Evolutionary conservation across 345 rosid species (phyloP).

Genomic region (Pseudoturritis turrita): DNA sequence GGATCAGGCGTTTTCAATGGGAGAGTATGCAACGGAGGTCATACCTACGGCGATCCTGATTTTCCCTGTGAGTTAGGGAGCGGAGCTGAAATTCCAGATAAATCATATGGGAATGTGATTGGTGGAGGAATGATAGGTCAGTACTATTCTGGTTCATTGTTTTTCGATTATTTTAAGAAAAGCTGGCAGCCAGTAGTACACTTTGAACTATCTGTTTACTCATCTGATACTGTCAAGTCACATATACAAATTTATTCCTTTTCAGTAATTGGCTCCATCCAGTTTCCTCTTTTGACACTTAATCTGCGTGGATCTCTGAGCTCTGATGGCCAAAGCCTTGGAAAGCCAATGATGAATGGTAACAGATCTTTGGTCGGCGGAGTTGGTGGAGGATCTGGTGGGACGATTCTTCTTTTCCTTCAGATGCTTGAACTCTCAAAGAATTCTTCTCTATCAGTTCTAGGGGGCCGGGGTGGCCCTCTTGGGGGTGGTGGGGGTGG

Average conservation of each 20-base stretch:
- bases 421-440: constrained; percentile 66
- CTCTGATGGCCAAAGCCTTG: constrained; percentile 84
- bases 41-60: constrained; percentile 74
- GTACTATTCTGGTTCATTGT: constrained; percentile 3
- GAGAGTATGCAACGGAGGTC: constrained; percentile 72
- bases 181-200: not conserved
- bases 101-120: constrained; percentile 52
- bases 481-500: constrained; percentile 98
- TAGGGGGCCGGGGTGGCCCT: constrained; percentile 82
- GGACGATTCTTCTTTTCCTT: constrained; percentile 94
- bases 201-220: not conserved
- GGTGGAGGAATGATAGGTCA: constrained; percentile 99
- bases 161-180: not conserved
- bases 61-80: constrained; percentile 98
- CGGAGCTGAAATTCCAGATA: constrained; percentile 82
- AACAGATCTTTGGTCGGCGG: constrained; percentile 67
- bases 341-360: constrained; percentile 34
- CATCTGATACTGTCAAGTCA: not conserved
- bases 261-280: constrained; percentile 81
- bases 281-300: constrained; percentile 74
- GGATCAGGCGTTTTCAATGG: constrained; percentile 92
- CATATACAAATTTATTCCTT: constrained; percentile 27
- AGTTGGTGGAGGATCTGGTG: constrained; percentile 98
- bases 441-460: constrained; percentile 63
- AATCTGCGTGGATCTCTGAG: constrained; percentile 67